phyloP scores from a whole-genome alignment of 129 eudicot genomes.

The carrot (Daucus carota) region DNA sequence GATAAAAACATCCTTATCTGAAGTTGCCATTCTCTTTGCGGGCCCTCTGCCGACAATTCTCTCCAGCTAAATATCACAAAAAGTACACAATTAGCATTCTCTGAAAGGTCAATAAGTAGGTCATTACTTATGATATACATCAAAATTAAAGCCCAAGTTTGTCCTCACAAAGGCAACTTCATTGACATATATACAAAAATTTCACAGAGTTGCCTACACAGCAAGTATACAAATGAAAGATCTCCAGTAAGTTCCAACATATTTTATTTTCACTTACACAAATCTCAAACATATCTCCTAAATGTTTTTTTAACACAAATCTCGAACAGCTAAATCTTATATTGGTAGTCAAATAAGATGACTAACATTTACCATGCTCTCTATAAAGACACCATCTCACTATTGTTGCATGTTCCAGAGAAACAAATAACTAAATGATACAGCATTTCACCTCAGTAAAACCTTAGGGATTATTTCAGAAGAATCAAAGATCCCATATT shows the following conservation, averaged over 20 bases:
- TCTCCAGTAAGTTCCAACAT: neutral
- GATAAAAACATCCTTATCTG: slow-evolving; percentile 66
- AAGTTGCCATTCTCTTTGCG: slow-evolving; percentile 68
- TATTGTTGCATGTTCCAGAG: neutral
- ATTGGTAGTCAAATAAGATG: neutral
- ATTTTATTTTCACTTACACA: no score
- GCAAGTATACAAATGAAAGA: neutral
- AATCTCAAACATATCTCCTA: neutral
- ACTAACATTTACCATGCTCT: neutral
- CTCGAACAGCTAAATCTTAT: neutral
- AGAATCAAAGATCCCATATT: neutral
- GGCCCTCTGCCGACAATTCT: slow-evolving; percentile 74
- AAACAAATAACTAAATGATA: no score
- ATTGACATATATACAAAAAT: no score
- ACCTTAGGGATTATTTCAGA: neutral
- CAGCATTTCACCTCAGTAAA: neutral
- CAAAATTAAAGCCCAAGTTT: no score
- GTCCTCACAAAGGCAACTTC: no score
- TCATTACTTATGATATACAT: neutral
- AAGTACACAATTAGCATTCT: neutral
- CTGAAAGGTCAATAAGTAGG: neutral
- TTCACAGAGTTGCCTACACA: no score
- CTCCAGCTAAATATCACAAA: slow-evolving; percentile 53
- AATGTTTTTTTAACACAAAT: neutral
- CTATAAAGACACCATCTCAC: neutral